phyloP scores from a whole-genome alignment of 805 yeast genomes.

The Jamesozyma piceae region DNA sequence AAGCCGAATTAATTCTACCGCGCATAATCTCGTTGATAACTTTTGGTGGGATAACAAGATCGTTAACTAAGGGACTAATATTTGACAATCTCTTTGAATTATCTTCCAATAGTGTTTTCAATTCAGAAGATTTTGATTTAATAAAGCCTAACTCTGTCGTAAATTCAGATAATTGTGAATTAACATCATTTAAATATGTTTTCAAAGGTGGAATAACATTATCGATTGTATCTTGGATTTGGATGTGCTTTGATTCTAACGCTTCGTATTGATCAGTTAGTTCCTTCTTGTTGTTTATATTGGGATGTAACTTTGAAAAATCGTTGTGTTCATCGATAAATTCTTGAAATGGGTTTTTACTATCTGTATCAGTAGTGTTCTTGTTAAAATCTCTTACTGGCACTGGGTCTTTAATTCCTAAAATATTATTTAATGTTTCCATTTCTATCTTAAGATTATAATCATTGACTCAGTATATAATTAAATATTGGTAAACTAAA shows the following conservation, averaged over 20 bases:
- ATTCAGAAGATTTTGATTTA: slow-evolving; percentile 42
- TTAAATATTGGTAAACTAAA: no score
- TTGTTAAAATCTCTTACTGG: neutral
- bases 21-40: slow-evolving; percentile 48
- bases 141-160: slow-evolving; percentile 55
- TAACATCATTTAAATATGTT: slow-evolving; percentile 45
- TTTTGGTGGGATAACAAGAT: slow-evolving; percentile 66
- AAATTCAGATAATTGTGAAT: slow-evolving; percentile 43
- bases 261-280: slow-evolving; percentile 13
- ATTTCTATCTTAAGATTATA: neutral
- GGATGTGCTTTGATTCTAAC: slow-evolving; percentile 13
- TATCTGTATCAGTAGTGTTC: neutral
- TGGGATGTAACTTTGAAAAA: slow-evolving; percentile 5
- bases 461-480: neutral
- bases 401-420: neutral
- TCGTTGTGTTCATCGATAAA: slow-evolving; percentile 3
- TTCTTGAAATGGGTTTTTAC: neutral
- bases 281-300: slow-evolving; percentile 3
- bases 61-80: slow-evolving; percentile 69
- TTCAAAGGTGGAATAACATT: slow-evolving; percentile 39
- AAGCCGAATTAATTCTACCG: slow-evolving; percentile 47
- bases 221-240: slow-evolving; percentile 18
- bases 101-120: slow-evolving; percentile 39
- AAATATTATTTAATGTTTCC: neutral
- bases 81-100: slow-evolving; percentile 41